phyloP scores from a whole-genome alignment of 2,329 filamentous ascomycete species.

The Stemphylium vesicarium region DNA sequence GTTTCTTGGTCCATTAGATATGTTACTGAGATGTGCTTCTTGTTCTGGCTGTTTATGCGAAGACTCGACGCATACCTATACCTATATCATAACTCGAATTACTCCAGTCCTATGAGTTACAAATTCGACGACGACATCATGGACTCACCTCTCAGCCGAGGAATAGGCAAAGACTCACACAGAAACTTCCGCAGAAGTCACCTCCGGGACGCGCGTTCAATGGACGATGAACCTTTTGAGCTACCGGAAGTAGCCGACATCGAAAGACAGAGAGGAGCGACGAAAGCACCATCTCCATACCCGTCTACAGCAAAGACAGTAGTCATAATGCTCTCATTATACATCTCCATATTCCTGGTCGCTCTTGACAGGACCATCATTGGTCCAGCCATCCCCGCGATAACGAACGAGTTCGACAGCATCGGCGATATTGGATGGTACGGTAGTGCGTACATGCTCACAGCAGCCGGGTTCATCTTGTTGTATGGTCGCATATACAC shows the following conservation, averaged over 20 bases:
- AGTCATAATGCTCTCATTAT: constrained; percentile 39
- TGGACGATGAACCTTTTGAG: no score
- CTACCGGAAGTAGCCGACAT: constrained; percentile 8
- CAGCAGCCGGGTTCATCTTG: background rate
- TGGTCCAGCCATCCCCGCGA: constrained; percentile 29
- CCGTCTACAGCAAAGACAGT: constrained; percentile 33
- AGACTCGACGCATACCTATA: no score
- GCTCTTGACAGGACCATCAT: constrained; percentile 55
- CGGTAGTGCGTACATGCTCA: background rate
- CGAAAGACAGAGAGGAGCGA: constrained; percentile 5
- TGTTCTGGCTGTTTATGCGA: constrained; percentile 4
- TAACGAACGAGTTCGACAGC: background rate
- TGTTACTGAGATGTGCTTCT: background rate
- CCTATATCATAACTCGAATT: no score
- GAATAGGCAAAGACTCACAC: no score
- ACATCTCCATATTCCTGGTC: constrained; percentile 44
- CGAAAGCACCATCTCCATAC: constrained; percentile 14
- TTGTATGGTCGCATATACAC: constrained; percentile 29
- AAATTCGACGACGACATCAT: no score
- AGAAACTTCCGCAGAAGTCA: no score
- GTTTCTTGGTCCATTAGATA: constrained; percentile 1
- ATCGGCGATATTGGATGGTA: background rate
- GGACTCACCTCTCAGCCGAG: no score
- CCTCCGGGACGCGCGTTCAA: no score
- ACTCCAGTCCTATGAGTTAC: no score